Percentiles rank a stretch among this genome's conserved stretches.
These are phyloP conservation scores for Neltuma alba DNA, from an alignment of 306 rosid genomes.

Conservation along the genomic window DNA sequence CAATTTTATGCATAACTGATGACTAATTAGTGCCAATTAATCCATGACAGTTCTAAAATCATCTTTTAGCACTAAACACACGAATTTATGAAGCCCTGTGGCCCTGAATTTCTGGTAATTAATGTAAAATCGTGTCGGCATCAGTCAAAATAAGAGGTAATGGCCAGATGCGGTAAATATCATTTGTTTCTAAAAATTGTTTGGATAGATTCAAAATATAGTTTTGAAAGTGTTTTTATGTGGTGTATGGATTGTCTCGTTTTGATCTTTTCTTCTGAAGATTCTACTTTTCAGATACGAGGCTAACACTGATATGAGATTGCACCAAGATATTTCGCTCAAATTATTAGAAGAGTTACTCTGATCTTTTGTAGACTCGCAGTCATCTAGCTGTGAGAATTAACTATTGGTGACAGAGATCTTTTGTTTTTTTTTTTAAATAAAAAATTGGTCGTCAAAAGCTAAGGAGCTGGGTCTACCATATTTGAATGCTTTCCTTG, in stretches of 20 bases:
- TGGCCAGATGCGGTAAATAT: background rate
- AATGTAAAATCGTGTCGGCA: background rate
- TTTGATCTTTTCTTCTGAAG: too few species aligned
- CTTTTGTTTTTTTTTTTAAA: background rate
- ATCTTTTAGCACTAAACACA: background rate
- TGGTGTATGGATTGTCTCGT: too few species aligned
- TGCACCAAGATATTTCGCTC: background rate
- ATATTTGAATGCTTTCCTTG: slow-evolving; percentile 71
- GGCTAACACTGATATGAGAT: background rate
- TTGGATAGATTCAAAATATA: too few species aligned
- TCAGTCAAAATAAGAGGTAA: background rate
- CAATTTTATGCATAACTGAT: background rate
- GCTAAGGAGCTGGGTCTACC: slow-evolving; percentile 59
- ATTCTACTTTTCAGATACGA: too few species aligned
- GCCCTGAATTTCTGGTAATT: background rate
- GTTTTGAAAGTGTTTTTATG: too few species aligned
- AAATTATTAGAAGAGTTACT: background rate
- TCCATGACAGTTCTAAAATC: background rate
- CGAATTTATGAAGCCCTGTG: background rate
- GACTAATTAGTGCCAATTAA: background rate
- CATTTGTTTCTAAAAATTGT: too few species aligned
- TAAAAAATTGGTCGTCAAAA: slow-evolving; percentile 31
- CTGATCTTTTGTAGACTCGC: background rate
- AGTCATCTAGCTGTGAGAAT: background rate
- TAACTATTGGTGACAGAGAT: background rate